Evolutionary conservation across 495 filamentous ascomycete genomes (phyloP).

Genomic region (Xylaria longipes): DNA sequence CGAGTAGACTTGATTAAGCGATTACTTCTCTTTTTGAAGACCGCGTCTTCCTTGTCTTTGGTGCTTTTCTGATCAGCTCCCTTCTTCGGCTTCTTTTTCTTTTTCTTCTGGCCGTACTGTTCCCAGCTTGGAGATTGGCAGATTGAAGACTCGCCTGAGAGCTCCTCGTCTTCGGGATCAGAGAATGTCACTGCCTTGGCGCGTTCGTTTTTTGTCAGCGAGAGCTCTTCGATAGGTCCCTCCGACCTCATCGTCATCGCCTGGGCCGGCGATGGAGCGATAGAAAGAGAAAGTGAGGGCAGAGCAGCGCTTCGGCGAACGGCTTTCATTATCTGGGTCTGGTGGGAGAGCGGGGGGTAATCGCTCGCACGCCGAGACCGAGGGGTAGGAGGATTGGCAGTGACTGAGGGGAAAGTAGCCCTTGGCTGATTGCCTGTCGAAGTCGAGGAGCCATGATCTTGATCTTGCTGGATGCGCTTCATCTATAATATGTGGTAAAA

Average conservation of each 20-base stretch:
- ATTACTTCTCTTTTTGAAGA: conserved; percentile 48
- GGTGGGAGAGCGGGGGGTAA: conserved; percentile 44
- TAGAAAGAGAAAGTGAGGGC: conserved; percentile 52
- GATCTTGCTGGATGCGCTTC: conserved; percentile 45
- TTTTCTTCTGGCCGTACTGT: conserved; percentile 54
- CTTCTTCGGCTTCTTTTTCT: conserved; percentile 55
- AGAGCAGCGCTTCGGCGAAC: conserved; percentile 44
- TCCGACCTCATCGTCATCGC: conserved; percentile 25
- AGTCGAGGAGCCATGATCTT: conserved; percentile 36
- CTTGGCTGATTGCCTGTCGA: conserved; percentile 38
- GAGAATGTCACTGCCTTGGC: conserved; percentile 54
- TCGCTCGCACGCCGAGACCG: conserved; percentile 43
- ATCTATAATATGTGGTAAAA: conserved; percentile 45
- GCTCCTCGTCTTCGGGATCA: conserved; percentile 43
- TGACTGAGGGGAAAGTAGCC: conserved; percentile 37
- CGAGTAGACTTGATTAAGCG: conserved; percentile 45
- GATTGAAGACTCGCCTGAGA: conserved; percentile 59
- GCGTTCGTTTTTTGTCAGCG: conserved; percentile 34
- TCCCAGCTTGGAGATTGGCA: conserved; percentile 65
- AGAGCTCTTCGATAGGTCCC: conserved; percentile 31
- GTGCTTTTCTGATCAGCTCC: conserved; percentile 49
- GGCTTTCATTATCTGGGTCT: conserved; percentile 53
- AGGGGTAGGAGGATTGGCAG: conserved; percentile 35
- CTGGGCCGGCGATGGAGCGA: conserved; percentile 41
- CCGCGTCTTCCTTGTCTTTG: conserved; percentile 51